phyloP scores from a whole-genome alignment of 176 grass and related monocot genomes.

The Aechmea fasciata region DNA sequence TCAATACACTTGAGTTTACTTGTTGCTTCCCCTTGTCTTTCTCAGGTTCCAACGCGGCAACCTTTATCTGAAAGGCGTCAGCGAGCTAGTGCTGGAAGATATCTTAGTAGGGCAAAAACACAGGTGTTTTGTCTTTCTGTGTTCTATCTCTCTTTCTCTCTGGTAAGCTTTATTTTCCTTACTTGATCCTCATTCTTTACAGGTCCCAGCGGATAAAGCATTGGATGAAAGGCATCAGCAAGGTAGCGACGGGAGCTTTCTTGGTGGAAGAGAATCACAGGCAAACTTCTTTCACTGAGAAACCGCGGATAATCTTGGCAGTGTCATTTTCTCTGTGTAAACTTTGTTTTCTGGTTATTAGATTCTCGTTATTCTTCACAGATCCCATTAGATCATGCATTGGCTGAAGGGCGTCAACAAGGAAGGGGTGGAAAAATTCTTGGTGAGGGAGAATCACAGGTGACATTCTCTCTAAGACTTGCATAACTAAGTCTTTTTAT shows the following conservation, averaged over 20 bases:
- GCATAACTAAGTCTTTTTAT: not conserved
- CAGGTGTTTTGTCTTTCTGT: conserved; percentile 5
- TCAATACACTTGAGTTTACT: conserved; percentile 7
- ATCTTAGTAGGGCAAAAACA: conserved; percentile 5
- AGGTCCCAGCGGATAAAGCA: too few species aligned
- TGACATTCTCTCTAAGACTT: conserved; percentile 8
- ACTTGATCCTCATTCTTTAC: too few species aligned
- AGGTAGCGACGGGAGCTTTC: too few species aligned
- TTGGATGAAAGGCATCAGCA: too few species aligned
- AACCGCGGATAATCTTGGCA: too few species aligned
- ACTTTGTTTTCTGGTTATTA: conserved; percentile 14
- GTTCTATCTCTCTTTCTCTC: conserved; percentile 2
- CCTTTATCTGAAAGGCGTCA: conserved; percentile 17
- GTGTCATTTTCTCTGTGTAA: too few species aligned
- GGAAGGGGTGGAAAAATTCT: conserved; percentile 5
- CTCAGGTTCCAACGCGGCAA: conserved; percentile 18
- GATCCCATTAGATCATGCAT: conserved; percentile 20
- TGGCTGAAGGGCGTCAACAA: conserved; percentile 7
- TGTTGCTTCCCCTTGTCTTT: conserved; percentile 18
- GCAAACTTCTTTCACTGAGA: too few species aligned
- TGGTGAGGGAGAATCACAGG: conserved; percentile 20
- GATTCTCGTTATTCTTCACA: conserved; percentile 21
- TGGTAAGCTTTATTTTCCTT: too few species aligned
- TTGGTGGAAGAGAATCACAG: too few species aligned
- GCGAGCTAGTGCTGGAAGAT: conserved; percentile 12